phyloP scores from a whole-genome alignment of 106 monocot genomes.

The Allium fistulosum region DNA sequence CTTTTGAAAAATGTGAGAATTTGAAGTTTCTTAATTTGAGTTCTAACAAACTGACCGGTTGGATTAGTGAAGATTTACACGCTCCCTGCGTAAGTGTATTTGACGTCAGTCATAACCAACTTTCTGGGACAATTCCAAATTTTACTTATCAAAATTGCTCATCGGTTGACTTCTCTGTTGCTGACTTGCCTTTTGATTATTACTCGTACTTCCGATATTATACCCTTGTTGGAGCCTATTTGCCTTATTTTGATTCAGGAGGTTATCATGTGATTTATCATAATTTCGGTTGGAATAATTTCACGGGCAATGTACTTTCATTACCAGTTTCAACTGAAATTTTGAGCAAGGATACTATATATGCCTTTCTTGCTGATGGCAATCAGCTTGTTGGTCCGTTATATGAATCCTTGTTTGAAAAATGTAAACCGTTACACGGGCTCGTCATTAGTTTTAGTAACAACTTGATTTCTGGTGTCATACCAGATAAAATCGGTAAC shows the following conservation, averaged over 20 bases:
- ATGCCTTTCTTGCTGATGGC: constrained; percentile 60
- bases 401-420: constrained; percentile 31
- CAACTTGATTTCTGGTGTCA: constrained; percentile 50
- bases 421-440: constrained; percentile 50
- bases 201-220: constrained; percentile 31
- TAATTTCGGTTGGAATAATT: constrained; percentile 69
- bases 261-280: constrained; percentile 35
- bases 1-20: constrained; percentile 47
- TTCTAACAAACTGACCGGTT: constrained; percentile 64
- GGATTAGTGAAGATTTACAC: constrained; percentile 37
- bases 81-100: constrained; percentile 86
- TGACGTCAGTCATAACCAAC: constrained; percentile 76
- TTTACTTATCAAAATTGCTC: constrained; percentile 27
- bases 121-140: constrained; percentile 52
- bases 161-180: constrained; percentile 1
- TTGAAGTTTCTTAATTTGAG: constrained; percentile 76
- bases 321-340: constrained; percentile 41
- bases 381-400: constrained; percentile 49
- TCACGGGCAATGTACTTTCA: constrained; percentile 46
- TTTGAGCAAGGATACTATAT: constrained; percentile 22
- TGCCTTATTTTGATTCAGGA: constrained; percentile 9
- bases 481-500: constrained; percentile 45
- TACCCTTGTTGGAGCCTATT: constrained; percentile 13
- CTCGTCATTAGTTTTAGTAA: constrained; percentile 56
- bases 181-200: constrained; percentile 40